Percentiles rank a stretch among this genome's conserved stretches.
Conservation (phyloP, 78 protist species). For the Dictyostelium firmibasis region DNA sequence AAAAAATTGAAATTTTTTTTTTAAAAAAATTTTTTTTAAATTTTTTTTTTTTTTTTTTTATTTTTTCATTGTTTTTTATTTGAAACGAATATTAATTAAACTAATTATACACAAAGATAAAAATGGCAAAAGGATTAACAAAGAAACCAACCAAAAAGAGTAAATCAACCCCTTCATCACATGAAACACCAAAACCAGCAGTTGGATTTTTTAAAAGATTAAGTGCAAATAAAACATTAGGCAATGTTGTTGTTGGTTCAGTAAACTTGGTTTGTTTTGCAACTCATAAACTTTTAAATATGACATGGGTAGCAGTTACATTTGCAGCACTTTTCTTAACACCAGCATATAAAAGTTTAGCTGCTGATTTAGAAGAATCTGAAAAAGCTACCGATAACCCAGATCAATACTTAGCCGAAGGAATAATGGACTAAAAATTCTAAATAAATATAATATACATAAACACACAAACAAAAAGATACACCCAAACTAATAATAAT, state of each 20-base stretch:
- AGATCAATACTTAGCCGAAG: not conserved
- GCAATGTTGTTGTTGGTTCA: not conserved
- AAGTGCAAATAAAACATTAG: not conserved
- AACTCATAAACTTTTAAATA: not conserved
- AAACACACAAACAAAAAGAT: not conserved
- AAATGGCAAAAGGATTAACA: not conserved
- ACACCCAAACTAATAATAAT: not conserved
- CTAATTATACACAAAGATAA: too few species aligned
- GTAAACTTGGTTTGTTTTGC: not conserved
- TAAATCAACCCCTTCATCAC: not conserved
- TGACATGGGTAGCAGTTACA: not conserved
- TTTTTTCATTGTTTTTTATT: too few species aligned
- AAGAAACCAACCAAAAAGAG: not conserved
- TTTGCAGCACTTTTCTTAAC: not conserved
- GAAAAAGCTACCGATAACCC: not conserved
- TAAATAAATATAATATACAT: not conserved
- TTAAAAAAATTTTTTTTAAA: too few species aligned
- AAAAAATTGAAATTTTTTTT: too few species aligned
- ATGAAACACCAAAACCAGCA: slow-evolving; percentile 8
- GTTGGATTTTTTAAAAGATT: not conserved
- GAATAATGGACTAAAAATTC: not conserved
- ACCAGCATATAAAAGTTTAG: not conserved
- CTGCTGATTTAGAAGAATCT: not conserved
- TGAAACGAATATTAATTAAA: too few species aligned
- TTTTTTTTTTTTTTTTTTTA: too few species aligned